A percentile compares a stretch with the other conserved stretches of the same genome.
phyloP scores from a whole-genome alignment of 352 stramenopile genomes.

The Pythium angustatum region DNA sequence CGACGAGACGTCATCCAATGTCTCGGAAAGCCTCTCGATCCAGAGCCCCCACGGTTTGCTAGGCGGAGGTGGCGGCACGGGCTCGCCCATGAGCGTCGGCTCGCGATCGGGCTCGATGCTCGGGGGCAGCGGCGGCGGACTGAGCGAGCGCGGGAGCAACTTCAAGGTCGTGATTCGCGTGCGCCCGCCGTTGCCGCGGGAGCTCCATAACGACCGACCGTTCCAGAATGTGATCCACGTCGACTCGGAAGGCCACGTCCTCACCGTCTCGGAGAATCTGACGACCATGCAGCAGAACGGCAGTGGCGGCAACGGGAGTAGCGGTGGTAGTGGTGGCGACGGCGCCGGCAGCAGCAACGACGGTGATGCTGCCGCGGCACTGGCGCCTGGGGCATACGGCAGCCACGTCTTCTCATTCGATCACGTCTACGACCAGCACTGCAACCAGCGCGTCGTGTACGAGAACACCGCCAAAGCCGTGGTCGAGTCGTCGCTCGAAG shows the following conservation, averaged over 20 bases:
- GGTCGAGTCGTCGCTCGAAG: constrained; percentile 91
- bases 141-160: constrained; percentile 69
- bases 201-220: constrained; percentile 85
- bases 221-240: constrained; percentile 92
- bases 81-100: constrained; percentile 41
- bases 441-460: constrained; percentile 91
- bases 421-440: constrained; percentile 93
- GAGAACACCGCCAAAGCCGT: constrained; percentile 92
- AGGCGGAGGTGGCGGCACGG: constrained; percentile 20
- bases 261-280: constrained; percentile 90
- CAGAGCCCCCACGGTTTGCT: not conserved
- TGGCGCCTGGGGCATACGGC: constrained; percentile 60
- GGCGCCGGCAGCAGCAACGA: not conserved
- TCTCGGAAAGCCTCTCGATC: constrained; percentile 53
- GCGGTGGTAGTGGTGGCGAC: constrained; percentile 8
- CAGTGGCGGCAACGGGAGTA: constrained; percentile 9
- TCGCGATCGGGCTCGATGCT: constrained; percentile 27
- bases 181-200: constrained; percentile 82
- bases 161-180: constrained; percentile 94
- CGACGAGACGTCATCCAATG: constrained; percentile 61
- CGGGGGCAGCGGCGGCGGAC: not conserved
- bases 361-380: constrained; percentile 9
- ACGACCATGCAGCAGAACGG: constrained; percentile 34
- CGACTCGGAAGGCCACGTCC: constrained; percentile 77
- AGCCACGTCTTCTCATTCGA: constrained; percentile 94